Evolutionary conservation across 2,329 filamentous ascomycete genomes (phyloP), one percentile per base, ranked within the genome.

Genomic region (Pseudocercospora eumusae): DNA sequence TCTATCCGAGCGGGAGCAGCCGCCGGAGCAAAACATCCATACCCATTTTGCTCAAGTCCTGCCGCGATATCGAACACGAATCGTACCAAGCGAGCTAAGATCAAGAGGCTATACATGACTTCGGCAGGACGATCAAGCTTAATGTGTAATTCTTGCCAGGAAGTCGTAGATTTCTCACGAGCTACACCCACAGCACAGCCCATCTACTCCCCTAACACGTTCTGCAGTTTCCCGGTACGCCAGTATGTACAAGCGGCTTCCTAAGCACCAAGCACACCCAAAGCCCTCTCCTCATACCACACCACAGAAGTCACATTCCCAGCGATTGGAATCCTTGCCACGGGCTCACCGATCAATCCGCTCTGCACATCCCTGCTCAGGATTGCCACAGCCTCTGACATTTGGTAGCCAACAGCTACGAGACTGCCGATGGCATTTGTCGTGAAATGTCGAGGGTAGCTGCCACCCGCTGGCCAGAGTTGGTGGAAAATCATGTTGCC

Each of bases 321-420:
- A 3, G 61, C 64, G 8, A 75, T 63, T 9, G 59, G 56, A 9
- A 71, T 65, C 15, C 68, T 68, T 13, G 75, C 77, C n/a, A 78
- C 68, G 13, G 82, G 71, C 4, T 77, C 76, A 0, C 84, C 84
- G 23, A 92, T 76, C 66, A 81, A 70, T 1, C 90, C 90, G 0
- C 83, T 86, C 59, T 73, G 64, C 1, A 81, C 76, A 74, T 92
- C 82, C 5, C 90, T 80, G 68, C 78, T 73, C 53, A 89, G 83
- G 55, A 93, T 75, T 6, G 83, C 84, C 1, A 91, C 84, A 28
- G 82, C 84, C 31, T 81, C 78, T 56, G 85, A 85, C 15, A 76
- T 75, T 75, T 92, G 88, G 66, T 89, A 80, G 0, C 83, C 88
- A 27, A 91, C 84, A 1, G 87, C 89, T 2, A 91, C 76, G 62